phyloP scores from a whole-genome alignment of 2,329 filamentous ascomycete species.

The Sporothrix globosa region DNA sequence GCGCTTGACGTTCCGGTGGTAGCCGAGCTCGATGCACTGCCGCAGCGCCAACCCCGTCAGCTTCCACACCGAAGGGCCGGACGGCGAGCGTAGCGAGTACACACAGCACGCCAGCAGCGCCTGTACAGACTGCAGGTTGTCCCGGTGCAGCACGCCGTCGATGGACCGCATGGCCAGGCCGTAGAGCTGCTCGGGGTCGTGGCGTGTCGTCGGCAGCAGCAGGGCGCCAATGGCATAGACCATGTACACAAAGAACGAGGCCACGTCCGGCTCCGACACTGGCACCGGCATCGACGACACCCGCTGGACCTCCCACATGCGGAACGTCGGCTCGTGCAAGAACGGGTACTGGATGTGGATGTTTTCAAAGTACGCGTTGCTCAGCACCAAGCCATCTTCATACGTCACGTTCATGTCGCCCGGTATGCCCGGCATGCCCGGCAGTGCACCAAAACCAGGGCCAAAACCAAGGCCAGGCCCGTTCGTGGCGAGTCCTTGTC shows the following conservation, averaged over 20 bases:
- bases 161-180: neutral
- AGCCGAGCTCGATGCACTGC: slow-evolving; percentile 12
- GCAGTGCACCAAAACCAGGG: too few species aligned
- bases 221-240: slow-evolving; percentile 26
- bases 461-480: too few species aligned
- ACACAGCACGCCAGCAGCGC: slow-evolving; percentile 8
- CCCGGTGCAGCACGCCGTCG: neutral
- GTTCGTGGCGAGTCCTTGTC: too few species aligned
- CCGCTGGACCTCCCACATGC: slow-evolving; percentile 17
- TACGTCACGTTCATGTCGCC: neutral
- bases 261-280: neutral
- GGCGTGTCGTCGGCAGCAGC: neutral
- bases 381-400: slow-evolving; percentile 34
- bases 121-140: slow-evolving; percentile 5
- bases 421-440: too few species aligned
- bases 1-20: neutral
- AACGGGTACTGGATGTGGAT: slow-evolving; percentile 45
- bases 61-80: neutral
- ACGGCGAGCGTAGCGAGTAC: neutral
- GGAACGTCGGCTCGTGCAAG: slow-evolving; percentile 41
- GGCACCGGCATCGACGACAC: neutral
- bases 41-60: neutral
- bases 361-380: slow-evolving; percentile 43
- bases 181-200: neutral
- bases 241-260: slow-evolving; percentile 19